Percentiles rank a stretch among this genome's conserved stretches.
These are phyloP conservation scores for Prillingera fragicola DNA, from an alignment of 1,284 basidiomycete genomes.

Conservation along the genomic window DNA sequence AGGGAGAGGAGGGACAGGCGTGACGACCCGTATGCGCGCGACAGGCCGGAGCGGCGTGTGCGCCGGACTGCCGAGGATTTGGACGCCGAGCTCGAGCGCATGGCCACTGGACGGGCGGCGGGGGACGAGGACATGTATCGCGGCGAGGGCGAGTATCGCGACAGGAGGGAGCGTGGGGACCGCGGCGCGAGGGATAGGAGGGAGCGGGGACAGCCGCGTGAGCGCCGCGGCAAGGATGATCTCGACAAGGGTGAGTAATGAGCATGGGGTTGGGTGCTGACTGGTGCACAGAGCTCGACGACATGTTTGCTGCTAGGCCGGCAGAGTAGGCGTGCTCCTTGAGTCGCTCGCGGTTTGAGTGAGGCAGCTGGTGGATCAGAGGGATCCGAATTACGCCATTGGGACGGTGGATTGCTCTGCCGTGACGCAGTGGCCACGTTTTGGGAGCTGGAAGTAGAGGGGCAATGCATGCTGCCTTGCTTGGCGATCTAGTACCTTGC, in stretches of 20 bases:
- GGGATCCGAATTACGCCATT: too few relatives aligned
- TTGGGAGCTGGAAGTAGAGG: too few relatives aligned
- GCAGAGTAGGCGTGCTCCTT: too few relatives aligned
- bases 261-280: background rate
- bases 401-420: too few relatives aligned
- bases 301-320: conserved; percentile 13
- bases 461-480: too few relatives aligned
- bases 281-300: conserved; percentile 19
- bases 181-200: conserved; percentile 5
- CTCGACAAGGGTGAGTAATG: conserved; percentile 38
- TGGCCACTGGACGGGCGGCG: conserved; percentile 17
- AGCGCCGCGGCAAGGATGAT: conserved; percentile 28
- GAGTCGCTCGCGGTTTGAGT: too few relatives aligned
- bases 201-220: conserved; percentile 12
- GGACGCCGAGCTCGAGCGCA: conserved; percentile 37
- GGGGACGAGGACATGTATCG: conserved; percentile 10
- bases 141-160: conserved; percentile 6
- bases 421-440: too few relatives aligned
- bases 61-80: conserved; percentile 32
- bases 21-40: conserved; percentile 14
- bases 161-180: background rate
- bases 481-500: too few relatives aligned
- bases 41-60: conserved; percentile 4
- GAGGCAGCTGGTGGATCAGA: too few relatives aligned
- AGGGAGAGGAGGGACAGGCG: conserved; percentile 18